These are phyloP conservation scores for Saccharomyces pastorianus DNA, from an alignment of 1,139 yeast genomes.

Conservation along the genomic window DNA sequence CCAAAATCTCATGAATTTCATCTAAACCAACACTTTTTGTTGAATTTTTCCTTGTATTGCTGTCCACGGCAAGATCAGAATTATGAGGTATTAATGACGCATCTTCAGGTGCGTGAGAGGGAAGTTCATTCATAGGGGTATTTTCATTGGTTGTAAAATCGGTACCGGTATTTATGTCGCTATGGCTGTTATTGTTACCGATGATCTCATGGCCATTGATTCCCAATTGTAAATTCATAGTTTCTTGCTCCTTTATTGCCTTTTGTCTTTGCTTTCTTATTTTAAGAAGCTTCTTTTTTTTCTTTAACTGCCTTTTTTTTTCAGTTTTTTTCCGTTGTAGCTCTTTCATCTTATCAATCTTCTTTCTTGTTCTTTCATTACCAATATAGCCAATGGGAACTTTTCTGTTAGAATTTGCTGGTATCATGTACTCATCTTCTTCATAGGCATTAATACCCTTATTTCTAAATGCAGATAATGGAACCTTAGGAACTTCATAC, in stretches of 20 bases:
- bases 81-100: neutral
- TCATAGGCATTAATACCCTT: constrained; percentile 42
- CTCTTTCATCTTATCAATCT: constrained; percentile 31
- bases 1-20: constrained; percentile 23
- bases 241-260: constrained; percentile 2
- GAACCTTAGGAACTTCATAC: constrained; percentile 53
- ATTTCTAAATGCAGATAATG: constrained; percentile 83
- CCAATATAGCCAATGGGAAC: constrained; percentile 34
- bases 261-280: constrained; percentile 22
- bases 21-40: constrained; percentile 27
- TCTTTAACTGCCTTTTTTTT: constrained; percentile 26
- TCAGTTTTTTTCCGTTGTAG: constrained; percentile 29
- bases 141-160: neutral
- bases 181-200: neutral
- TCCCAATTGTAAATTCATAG: neutral
- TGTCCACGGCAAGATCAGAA: neutral
- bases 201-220: neutral
- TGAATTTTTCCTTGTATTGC: constrained; percentile 17
- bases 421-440: constrained; percentile 29
- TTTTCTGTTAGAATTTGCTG: constrained; percentile 26
- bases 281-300: constrained; percentile 27
- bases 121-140: neutral
- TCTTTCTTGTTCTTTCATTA: constrained; percentile 30
- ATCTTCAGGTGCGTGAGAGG: neutral
- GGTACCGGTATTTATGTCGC: neutral